Conservation (phyloP, 306 rosid genomes). For the Trifolium pratense region DNA sequence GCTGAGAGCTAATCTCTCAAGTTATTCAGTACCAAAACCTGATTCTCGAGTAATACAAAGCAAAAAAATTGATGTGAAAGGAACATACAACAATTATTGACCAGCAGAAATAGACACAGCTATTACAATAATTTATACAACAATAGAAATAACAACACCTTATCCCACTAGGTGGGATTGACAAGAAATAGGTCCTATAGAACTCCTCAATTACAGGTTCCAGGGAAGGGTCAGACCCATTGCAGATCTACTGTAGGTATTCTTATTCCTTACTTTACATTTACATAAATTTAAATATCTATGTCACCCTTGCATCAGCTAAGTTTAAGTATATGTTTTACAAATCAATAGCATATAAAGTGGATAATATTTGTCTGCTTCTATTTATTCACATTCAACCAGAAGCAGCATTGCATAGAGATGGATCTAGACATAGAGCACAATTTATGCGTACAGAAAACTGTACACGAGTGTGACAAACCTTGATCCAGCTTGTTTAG, state of each 20-base stretch:
- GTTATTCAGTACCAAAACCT: background rate
- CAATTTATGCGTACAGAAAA: too few species aligned
- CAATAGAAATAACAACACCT: background rate
- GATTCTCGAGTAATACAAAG: background rate
- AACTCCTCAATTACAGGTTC: background rate
- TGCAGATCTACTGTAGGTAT: background rate
- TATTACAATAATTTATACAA: constrained; percentile 3
- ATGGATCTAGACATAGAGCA: too few species aligned
- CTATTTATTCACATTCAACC: too few species aligned
- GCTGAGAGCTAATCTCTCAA: background rate
- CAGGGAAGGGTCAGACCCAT: background rate
- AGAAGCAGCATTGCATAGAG: too few species aligned
- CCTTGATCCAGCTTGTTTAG: too few species aligned
- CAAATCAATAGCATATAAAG: too few species aligned
- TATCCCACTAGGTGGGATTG: constrained; percentile 4
- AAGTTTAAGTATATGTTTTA: too few species aligned
- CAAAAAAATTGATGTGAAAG: background rate
- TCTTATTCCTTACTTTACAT: background rate
- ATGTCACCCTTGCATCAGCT: too few species aligned
- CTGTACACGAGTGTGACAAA: too few species aligned
- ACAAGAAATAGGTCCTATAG: background rate
- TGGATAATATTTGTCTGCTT: too few species aligned
- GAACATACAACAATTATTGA: constrained; percentile 11
- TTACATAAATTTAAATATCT: too few species aligned
- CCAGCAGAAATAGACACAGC: constrained; percentile 17